Evolutionary conservation across 2,329 filamentous ascomycete species (phyloP).

Genomic region (Cucurbitaria berberidis): DNA sequence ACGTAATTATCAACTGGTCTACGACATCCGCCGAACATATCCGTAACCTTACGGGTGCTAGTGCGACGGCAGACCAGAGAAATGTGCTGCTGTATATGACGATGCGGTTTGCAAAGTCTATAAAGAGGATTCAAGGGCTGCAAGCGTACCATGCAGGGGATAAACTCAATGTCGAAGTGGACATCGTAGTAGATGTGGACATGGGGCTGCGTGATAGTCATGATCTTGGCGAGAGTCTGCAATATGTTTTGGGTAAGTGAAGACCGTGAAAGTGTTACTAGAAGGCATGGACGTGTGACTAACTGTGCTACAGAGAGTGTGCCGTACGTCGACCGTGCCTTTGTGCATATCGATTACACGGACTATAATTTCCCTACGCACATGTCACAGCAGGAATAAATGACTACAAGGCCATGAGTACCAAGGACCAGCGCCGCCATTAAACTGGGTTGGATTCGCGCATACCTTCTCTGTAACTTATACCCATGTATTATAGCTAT

Average conservation of each 20-base stretch:
- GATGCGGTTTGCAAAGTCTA: conserved; percentile 90
- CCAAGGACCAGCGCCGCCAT: no score
- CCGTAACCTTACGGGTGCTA: conserved; percentile 78
- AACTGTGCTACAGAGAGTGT: conserved; percentile 64
- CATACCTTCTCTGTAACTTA: no score
- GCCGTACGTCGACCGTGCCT: conserved; percentile 69
- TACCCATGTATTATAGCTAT: no score
- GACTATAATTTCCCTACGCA: conserved; percentile 59
- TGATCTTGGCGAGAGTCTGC: conserved; percentile 77
- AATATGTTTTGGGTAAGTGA: conserved; percentile 72
- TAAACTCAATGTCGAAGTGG: conserved; percentile 82
- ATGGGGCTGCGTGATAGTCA: conserved; percentile 80
- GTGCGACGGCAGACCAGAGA: conserved; percentile 78
- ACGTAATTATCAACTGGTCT: conserved; percentile 82
- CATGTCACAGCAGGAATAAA: conserved; percentile 55
- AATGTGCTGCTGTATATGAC: conserved; percentile 89
- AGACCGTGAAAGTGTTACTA: neutral
- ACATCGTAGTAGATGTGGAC: conserved; percentile 80
- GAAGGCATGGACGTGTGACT: conserved; percentile 1
- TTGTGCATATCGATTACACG: conserved; percentile 60
- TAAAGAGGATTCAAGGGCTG: conserved; percentile 82
- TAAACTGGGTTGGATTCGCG: no score
- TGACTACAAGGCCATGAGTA: no score
- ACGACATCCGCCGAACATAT: conserved; percentile 77
- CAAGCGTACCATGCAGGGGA: conserved; percentile 86